phyloP scores from a whole-genome alignment of 129 eudicot genomes.

The Dittrichia graveolens region DNA sequence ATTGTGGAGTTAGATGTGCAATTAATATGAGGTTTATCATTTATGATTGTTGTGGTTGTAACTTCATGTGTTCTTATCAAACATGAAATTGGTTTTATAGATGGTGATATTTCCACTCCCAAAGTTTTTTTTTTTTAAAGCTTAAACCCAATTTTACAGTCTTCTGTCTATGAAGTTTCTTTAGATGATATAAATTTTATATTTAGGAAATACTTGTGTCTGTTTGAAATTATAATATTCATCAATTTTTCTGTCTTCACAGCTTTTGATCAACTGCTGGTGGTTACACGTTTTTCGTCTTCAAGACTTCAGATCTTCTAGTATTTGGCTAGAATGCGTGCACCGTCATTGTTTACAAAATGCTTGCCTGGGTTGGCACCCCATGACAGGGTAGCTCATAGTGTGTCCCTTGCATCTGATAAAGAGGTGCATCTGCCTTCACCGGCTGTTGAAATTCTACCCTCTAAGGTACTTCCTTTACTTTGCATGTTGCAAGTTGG shows the following conservation, averaged over 20 bases:
- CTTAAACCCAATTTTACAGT: background rate
- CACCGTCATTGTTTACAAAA: constrained; percentile 60
- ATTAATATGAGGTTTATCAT: no score
- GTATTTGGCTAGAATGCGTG: constrained; percentile 47
- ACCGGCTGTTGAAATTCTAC: constrained; percentile 75
- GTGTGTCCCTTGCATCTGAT: constrained; percentile 47
- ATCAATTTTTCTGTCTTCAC: background rate
- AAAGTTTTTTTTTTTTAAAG: no score
- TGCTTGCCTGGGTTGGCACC: constrained; percentile 66
- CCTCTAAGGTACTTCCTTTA: constrained; percentile 55
- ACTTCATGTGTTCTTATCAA: no score
- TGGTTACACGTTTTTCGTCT: constrained; percentile 15
- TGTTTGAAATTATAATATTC: constrained; percentile 5
- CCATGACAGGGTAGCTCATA: constrained; percentile 58
- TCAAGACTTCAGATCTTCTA: constrained; percentile 12
- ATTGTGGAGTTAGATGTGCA: no score
- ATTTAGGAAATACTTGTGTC: background rate
- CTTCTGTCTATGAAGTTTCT: no score
- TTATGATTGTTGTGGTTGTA: no score
- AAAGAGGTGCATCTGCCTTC: constrained; percentile 58
- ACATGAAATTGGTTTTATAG: no score
- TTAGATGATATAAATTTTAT: background rate
- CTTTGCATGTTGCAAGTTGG: background rate
- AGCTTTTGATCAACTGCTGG: constrained; percentile 27
- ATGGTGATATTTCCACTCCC: no score